Conservation (phyloP, 495 filamentous ascomycete genomes). For the Aspergillus saccharolyticus region DNA sequence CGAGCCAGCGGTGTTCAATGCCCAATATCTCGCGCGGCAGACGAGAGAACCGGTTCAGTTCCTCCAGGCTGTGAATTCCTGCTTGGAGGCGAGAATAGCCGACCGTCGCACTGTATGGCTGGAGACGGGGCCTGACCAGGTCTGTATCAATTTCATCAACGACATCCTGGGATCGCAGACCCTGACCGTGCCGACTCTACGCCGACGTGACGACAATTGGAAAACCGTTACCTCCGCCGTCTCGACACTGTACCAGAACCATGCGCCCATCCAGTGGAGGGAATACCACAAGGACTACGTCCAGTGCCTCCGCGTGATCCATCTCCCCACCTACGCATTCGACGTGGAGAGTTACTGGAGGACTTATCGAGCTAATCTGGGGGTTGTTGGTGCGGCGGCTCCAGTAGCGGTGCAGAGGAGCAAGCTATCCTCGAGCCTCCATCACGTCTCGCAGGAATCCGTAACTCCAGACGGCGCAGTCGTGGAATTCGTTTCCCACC, state of each 20-base stretch:
- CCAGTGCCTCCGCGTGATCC: constrained; percentile 44
- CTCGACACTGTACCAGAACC: constrained; percentile 33
- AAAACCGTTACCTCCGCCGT: constrained; percentile 51
- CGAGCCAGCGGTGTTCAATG: too few relatives aligned
- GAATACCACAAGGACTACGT: constrained; percentile 61
- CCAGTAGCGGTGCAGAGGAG: neutral
- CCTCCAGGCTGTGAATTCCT: too few relatives aligned
- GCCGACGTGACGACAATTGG: constrained; percentile 42
- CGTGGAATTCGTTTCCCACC: constrained; percentile 24
- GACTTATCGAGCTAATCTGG: constrained; percentile 28
- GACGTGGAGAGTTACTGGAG: constrained; percentile 37
- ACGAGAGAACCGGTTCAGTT: too few relatives aligned
- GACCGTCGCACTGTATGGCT: constrained; percentile 26
- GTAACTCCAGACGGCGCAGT: neutral
- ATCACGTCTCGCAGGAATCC: neutral
- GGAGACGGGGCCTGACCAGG: constrained; percentile 40
- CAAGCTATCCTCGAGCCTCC: too few relatives aligned
- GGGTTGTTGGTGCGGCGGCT: constrained; percentile 5
- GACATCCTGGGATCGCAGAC: constrained; percentile 19
- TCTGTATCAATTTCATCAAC: constrained; percentile 25
- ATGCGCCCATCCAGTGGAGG: constrained; percentile 43
- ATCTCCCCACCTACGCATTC: constrained; percentile 58
- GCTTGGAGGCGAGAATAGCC: constrained; percentile 14
- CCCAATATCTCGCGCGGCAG: too few relatives aligned
- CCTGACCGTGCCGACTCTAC: constrained; percentile 40